phyloP scores from a whole-genome alignment of 495 filamentous ascomycete species.

The Neurospora sp. region DNA sequence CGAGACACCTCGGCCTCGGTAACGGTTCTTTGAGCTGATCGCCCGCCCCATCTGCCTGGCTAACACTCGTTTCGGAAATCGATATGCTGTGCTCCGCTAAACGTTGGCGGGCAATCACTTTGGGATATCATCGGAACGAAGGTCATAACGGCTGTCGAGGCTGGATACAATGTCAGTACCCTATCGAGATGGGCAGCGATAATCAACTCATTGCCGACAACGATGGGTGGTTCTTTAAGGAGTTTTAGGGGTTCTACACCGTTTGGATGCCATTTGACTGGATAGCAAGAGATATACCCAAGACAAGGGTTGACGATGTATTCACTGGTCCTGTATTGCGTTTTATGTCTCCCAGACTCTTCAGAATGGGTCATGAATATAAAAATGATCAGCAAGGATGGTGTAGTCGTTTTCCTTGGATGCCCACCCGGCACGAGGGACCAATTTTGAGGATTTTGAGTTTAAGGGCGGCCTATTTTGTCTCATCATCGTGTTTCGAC shows the following conservation, averaged over 20 bases:
- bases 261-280: neutral
- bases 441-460: neutral
- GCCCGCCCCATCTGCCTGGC: neutral
- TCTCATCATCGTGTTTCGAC: neutral
- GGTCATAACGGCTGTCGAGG: neutral
- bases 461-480: neutral
- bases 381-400: neutral
- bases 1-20: conserved; percentile 55
- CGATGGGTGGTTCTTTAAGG: neutral
- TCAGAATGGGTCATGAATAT: neutral
- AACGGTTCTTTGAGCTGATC: conserved; percentile 8
- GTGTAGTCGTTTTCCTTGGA: neutral
- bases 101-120: neutral
- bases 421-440: neutral
- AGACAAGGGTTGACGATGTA: neutral
- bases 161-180: neutral
- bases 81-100: neutral
- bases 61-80: conserved; percentile 1
- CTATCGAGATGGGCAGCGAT: neutral
- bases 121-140: neutral
- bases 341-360: neutral
- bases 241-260: neutral
- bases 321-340: neutral
- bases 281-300: neutral
- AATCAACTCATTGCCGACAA: neutral